These are phyloP conservation scores for Penicillium sp. DNA, from an alignment of 2,329 filamentous ascomycete genomes.

Conservation along the genomic window DNA sequence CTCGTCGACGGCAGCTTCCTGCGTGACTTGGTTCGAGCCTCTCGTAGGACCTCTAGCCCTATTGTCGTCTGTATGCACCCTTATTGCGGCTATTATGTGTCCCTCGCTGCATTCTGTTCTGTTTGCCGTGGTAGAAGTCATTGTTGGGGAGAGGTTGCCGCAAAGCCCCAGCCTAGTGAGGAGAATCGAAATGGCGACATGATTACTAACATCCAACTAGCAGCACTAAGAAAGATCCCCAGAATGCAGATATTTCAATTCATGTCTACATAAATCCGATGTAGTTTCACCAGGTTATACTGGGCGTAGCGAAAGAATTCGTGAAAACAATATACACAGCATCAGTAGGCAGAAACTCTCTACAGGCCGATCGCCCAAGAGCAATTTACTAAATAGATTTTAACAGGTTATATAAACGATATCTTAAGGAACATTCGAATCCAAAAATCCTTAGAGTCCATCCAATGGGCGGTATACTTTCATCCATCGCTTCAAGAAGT, in stretches of 20 bases:
- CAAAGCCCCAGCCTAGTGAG: background rate
- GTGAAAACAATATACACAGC: too few species aligned
- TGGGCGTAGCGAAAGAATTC: too few species aligned
- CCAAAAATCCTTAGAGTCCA: background rate
- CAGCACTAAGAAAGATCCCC: too few species aligned
- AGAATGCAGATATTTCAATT: too few species aligned
- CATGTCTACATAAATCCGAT: too few species aligned
- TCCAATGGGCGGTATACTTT: conserved; percentile 7
- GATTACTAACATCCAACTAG: background rate
- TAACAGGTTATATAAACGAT: too few species aligned
- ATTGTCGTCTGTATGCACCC: background rate
- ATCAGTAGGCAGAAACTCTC: too few species aligned
- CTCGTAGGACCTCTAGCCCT: background rate
- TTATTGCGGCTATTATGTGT: background rate
- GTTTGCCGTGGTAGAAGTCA: background rate
- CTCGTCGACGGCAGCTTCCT: background rate
- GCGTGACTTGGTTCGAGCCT: background rate
- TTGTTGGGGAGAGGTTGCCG: background rate
- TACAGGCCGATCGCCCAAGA: too few species aligned
- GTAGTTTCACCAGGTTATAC: too few species aligned
- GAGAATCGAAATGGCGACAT: background rate
- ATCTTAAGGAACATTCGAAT: too few species aligned
- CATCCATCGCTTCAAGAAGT: conserved; percentile 6
- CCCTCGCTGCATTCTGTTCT: background rate
- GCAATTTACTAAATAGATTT: too few species aligned